These are phyloP conservation scores for Penicillium sp. DNA, from an alignment of 2,329 filamentous ascomycete species.

Conservation along the genomic window DNA sequence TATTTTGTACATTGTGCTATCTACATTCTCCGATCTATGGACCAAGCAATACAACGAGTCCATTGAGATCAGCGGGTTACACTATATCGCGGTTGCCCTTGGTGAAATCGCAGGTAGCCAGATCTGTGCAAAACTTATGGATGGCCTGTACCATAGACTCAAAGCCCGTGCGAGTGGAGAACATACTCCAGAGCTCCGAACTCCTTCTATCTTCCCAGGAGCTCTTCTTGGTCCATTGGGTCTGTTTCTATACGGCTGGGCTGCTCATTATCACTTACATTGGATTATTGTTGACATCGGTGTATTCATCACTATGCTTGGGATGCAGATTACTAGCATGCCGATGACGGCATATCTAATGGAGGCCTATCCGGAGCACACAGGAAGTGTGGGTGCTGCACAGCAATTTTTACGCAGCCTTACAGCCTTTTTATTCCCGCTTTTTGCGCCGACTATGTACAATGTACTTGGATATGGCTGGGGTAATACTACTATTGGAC, in stretches of 20 bases:
- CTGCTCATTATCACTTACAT: conserved; percentile 44
- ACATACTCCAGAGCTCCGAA: conserved; percentile 54
- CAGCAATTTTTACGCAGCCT: conserved; percentile 49
- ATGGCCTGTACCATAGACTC: conserved; percentile 39
- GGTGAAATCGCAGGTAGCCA: conserved; percentile 60
- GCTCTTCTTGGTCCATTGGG: conserved; percentile 50
- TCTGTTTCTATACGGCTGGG: conserved; percentile 55
- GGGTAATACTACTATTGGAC: conserved; percentile 48
- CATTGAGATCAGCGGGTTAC: conserved; percentile 56
- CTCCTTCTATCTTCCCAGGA: conserved; percentile 56
- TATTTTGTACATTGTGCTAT: conserved; percentile 60
- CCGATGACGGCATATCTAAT: conserved; percentile 31
- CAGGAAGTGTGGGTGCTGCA: conserved; percentile 51
- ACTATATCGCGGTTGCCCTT: conserved; percentile 61
- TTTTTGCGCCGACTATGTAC: conserved; percentile 50
- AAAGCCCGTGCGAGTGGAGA: conserved; percentile 24
- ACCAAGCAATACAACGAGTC: conserved; percentile 52
- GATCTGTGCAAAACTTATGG: conserved; percentile 47
- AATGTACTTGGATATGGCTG: conserved; percentile 38
- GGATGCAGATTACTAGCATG: conserved; percentile 25
- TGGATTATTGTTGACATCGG: conserved; percentile 51
- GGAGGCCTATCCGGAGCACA: conserved; percentile 48
- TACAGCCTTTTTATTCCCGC: conserved; percentile 51
- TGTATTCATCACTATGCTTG: conserved; percentile 45
- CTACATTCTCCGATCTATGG: conserved; percentile 62